Base-by-base conservation (phyloP, 768 basidiomycete species). In the Leccinum uliginosum region DNA sequence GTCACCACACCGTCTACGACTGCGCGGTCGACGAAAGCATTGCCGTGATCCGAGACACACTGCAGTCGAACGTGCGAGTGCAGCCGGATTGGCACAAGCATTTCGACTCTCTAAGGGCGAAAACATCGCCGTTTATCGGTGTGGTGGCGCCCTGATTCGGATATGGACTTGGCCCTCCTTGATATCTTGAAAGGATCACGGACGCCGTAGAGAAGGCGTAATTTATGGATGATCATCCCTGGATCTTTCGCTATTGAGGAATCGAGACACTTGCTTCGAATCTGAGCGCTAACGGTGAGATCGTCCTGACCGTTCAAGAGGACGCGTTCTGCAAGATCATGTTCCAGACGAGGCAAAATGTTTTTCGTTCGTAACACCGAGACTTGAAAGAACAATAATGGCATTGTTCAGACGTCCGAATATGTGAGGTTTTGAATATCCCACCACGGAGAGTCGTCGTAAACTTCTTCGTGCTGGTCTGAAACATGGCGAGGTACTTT, bases 391-490 rank as follows among this genome's bases (percentile, higher is more conserved):
- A 7, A 88, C 81, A 14, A 87, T 82, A 64, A 86, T 79, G 54
- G 86, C 86, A 67, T 86, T 86, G 66, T 88, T 88, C 27, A 88
- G 73, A 6, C 85, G 78, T 0, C 82, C 85, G 60, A 84, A 87
- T 0, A 82, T 73, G 53, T 83, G 87, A 1, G 86, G 86, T 50
- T 74, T 77, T 2, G 86, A 86, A 62, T 82, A 75, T 29, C 80
- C 83, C 6, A 87, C 84, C 34, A 86, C 81, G 0, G 86, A 86
- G 69, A 87, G 77, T 81, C 1, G 84, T 79, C 9, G 70, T 76
- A 70, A 88, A 87, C 62, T 88, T 88, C 65, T 83, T 86, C 83
- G 85, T 86, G 67, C 85, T 86, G 56, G 80, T 79, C 19, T 85
- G 78, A 61, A 88, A 87, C 58, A 84, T 75, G 12, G 78, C 80